Conservation (phyloP, 192 early-diverging fungal genomes). For the Dissophora globulifera region DNA sequence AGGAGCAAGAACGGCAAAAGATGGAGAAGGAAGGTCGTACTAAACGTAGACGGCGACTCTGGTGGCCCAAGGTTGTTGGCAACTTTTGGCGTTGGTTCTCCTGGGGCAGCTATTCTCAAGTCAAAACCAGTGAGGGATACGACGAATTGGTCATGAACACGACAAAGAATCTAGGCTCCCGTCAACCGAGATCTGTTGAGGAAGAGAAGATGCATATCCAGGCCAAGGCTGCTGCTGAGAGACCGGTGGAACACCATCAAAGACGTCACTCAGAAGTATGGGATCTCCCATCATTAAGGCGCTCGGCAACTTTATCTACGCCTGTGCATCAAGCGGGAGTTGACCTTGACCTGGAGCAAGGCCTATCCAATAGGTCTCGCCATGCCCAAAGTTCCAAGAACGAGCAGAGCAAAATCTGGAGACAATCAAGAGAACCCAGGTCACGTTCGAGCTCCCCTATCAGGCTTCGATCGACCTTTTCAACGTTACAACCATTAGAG, state of each 20-base stretch:
- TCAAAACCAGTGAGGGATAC: conserved; percentile 45
- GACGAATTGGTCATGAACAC: conserved; percentile 23
- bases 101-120: conserved; percentile 43
- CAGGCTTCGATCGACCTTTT: background rate
- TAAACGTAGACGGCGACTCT: conserved; percentile 24
- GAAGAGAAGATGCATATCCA: conserved; percentile 32
- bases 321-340: conserved; percentile 7
- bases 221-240: conserved; percentile 41
- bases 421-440: background rate
- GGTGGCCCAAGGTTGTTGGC: conserved; percentile 52
- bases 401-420: background rate
- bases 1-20: conserved; percentile 6
- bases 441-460: conserved; percentile 20
- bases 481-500: background rate
- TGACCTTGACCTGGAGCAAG: conserved; percentile 23
- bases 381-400: background rate
- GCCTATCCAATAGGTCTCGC: background rate
- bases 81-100: conserved; percentile 52
- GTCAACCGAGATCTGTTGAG: conserved; percentile 22
- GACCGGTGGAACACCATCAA: background rate
- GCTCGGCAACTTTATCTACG: conserved; percentile 12
- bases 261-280: conserved; percentile 26
- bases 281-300: conserved; percentile 19
- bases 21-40: conserved; percentile 17
- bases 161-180: conserved; percentile 40